Evolutionary conservation across 805 yeast species (phyloP).

Genomic region (Saturnispora bothae): DNA sequence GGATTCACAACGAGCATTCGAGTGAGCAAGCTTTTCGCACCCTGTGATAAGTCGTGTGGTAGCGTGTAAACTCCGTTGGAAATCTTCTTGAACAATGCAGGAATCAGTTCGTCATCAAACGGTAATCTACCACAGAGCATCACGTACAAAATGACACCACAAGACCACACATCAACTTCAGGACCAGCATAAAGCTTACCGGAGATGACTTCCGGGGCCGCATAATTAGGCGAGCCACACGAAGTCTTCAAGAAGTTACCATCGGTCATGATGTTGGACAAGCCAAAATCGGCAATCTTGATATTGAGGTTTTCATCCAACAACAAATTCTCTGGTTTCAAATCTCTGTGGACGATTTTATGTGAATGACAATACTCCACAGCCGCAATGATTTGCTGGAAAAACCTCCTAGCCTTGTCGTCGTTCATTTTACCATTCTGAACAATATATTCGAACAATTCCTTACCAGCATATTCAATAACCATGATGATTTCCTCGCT

Average conservation of each 20-base stretch:
- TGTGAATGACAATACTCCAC: conserved; percentile 95
- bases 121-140: conserved; percentile 95
- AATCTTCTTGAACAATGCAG: conserved; percentile 85
- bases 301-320: conserved; percentile 85
- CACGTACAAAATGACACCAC: conserved; percentile 90
- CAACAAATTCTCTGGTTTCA: conserved; percentile 88
- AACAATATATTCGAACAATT: conserved; percentile 88
- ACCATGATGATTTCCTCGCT: conserved; percentile 96
- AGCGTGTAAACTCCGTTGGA: conserved; percentile 86
- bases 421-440: conserved; percentile 91
- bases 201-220: conserved; percentile 94
- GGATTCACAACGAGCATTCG: conserved; percentile 94
- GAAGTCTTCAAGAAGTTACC: conserved; percentile 91
- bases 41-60: conserved; percentile 76
- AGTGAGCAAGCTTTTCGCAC: conserved; percentile 73
- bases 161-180: conserved; percentile 96
- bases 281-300: conserved; percentile 92
- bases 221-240: conserved; percentile 95
- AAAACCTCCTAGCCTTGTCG: conserved; percentile 82
- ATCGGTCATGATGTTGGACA: conserved; percentile 93
- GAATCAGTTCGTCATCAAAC: conserved; percentile 92
- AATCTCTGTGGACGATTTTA: conserved; percentile 91
- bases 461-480: conserved; percentile 94
- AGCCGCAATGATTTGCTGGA: conserved; percentile 94
- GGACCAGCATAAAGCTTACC: conserved; percentile 97